Percentiles rank a stretch among this genome's conserved stretches.
Evolutionary conservation across 371 early-diverging fungal species (phyloP).

Genomic region (Lichtheimia corymbifera): DNA sequence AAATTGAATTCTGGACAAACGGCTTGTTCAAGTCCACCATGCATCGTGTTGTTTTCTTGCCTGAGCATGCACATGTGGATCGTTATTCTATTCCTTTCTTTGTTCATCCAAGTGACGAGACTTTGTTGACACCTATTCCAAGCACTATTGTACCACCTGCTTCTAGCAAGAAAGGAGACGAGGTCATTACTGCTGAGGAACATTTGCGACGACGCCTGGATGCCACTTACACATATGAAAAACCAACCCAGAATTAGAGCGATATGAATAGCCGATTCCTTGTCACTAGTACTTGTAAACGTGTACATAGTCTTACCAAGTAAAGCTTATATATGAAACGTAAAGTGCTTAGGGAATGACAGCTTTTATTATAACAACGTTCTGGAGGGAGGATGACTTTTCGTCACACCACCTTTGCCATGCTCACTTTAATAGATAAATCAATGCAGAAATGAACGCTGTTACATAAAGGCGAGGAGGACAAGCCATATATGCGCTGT

Average conservation of each 20-base stretch:
- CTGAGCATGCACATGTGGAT: slow-evolving; percentile 55
- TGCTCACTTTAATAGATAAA: no score
- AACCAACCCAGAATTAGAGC: background rate
- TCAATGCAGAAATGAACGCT: no score
- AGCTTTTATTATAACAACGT: no score
- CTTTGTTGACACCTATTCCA: slow-evolving; percentile 49
- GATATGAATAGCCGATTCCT: no score
- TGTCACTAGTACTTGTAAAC: no score
- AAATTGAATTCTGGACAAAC: slow-evolving; percentile 66
- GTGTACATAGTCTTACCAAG: no score
- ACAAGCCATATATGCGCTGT: no score
- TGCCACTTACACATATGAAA: slow-evolving; percentile 31
- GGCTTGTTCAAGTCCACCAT: slow-evolving; percentile 69
- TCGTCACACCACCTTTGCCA: no score
- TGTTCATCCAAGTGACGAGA: slow-evolving; percentile 53
- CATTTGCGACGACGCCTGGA: slow-evolving; percentile 38
- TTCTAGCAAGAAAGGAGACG: background rate
- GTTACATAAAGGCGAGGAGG: no score
- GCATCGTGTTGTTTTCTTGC: slow-evolving; percentile 71
- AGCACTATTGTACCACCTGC: slow-evolving; percentile 25
- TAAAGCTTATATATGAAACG: no score
- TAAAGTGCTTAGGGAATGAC: no score
- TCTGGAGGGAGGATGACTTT: no score
- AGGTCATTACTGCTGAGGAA: slow-evolving; percentile 37
- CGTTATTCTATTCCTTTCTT: slow-evolving; percentile 78